Percentiles rank a stretch among this genome's conserved stretches.
phyloP scores from a whole-genome alignment of 257 asterid species.

The Solanum peruvianum region DNA sequence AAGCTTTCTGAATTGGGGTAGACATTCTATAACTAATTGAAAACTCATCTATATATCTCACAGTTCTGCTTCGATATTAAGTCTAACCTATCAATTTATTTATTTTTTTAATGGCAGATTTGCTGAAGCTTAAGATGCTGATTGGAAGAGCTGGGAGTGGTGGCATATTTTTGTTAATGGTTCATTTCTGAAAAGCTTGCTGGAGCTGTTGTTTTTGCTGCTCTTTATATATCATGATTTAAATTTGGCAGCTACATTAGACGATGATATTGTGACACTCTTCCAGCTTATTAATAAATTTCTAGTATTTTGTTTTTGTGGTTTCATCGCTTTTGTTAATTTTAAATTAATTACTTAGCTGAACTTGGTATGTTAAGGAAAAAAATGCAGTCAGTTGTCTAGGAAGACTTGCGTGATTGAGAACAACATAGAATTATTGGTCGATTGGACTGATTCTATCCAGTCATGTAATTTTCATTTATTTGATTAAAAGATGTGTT shows the following conservation, averaged over 20 bases:
- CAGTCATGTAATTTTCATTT: too few species aligned
- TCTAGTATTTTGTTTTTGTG: neutral
- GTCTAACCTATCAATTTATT: neutral
- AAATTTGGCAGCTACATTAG: neutral
- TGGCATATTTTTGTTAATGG: neutral
- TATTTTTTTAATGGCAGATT: constrained; percentile 20
- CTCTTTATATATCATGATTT: neutral
- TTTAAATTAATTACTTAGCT: neutral
- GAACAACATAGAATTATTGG: neutral
- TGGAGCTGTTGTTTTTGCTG: neutral
- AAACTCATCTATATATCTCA: neutral
- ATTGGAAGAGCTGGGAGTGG: neutral
- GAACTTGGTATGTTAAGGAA: neutral
- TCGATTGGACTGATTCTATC: neutral
- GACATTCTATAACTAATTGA: neutral
- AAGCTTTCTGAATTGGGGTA: constrained; percentile 85
- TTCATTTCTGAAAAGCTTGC: neutral
- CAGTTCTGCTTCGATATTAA: neutral
- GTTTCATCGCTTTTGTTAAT: neutral
- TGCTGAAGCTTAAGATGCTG: constrained; percentile 41
- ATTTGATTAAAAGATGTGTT: too few species aligned
- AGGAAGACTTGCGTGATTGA: too few species aligned
- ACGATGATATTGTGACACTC: neutral
- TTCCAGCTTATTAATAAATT: neutral
- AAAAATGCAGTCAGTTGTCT: neutral